Evolutionary conservation across 345 rosid genomes (phyloP).

Genomic region (Eucalyptus pauciflora): DNA sequence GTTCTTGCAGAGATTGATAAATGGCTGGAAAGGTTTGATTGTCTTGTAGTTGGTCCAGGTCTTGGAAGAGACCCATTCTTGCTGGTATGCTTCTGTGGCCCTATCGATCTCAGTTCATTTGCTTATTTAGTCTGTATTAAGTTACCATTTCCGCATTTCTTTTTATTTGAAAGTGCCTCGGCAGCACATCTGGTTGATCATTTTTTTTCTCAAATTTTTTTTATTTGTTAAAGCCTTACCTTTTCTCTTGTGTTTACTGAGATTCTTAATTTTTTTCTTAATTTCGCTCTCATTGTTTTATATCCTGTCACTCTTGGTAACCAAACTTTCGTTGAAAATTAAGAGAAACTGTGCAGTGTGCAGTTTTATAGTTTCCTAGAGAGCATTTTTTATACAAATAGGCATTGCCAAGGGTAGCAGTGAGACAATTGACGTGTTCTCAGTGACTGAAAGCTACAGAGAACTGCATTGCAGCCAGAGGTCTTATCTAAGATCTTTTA

Average conservation of each 20-base stretch:
- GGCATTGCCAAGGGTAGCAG: neutral
- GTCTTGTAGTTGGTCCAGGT: slow-evolving; percentile 93
- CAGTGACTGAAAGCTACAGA: neutral
- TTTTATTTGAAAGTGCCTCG: neutral
- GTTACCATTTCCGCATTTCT: neutral
- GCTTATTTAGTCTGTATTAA: neutral
- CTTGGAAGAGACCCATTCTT: slow-evolving; percentile 95
- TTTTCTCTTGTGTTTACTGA: neutral
- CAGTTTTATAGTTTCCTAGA: neutral
- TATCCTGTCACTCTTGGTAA: neutral
- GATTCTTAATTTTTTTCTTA: neutral
- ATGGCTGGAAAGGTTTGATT: slow-evolving; percentile 98
- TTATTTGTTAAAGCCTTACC: neutral
- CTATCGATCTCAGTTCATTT: neutral
- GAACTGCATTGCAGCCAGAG: neutral
- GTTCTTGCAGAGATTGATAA: slow-evolving; percentile 74
- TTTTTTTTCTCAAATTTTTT: neutral
- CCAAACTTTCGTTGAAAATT: neutral
- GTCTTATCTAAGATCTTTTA: neutral
- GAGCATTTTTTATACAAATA: neutral
- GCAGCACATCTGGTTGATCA: neutral
- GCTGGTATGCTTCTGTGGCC: slow-evolving; percentile 26
- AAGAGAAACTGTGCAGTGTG: neutral
- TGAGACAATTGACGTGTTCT: neutral
- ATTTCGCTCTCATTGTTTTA: neutral